These are phyloP conservation scores for Cenchrus purpureus DNA, from an alignment of 176 grass and related monocot species.

Conservation along the genomic window DNA sequence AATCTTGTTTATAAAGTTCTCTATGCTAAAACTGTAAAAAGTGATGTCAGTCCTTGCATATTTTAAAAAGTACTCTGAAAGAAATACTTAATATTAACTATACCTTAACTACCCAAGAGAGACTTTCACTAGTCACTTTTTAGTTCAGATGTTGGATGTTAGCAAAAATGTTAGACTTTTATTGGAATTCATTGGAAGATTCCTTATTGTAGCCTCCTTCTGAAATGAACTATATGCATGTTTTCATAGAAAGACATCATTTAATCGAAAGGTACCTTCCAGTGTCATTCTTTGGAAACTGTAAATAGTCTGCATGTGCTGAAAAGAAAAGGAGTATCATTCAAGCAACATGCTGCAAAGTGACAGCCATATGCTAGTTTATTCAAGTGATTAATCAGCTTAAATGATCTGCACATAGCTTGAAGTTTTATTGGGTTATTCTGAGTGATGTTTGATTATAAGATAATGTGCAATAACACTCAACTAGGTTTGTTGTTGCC, in stretches of 20 bases:
- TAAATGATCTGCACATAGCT: not conserved
- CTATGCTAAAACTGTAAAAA: not conserved
- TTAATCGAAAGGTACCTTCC: not conserved
- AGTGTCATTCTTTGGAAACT: slow-evolving; percentile 11
- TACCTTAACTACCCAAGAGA: not conserved
- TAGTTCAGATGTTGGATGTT: not conserved
- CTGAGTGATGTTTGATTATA: not conserved
- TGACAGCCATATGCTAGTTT: not conserved
- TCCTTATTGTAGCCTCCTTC: not conserved
- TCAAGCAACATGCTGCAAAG: not conserved
- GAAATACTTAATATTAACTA: not conserved
- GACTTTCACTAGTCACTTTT: not conserved
- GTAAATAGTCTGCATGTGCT: not conserved
- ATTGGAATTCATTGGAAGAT: not conserved
- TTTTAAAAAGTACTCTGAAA: not conserved
- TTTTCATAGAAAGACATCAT: not conserved
- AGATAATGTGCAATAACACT: not conserved
- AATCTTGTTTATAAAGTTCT: slow-evolving; percentile 4
- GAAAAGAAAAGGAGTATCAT: not conserved
- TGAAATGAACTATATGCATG: not conserved
- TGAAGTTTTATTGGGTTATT: not conserved
- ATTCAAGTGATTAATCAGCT: slow-evolving; percentile 18
- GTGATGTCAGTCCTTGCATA: not conserved
- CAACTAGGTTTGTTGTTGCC: not conserved
- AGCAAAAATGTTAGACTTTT: not conserved